These are phyloP conservation scores for Delphinella strobiligena DNA, from an alignment of 2,329 filamentous ascomycete genomes.

Conservation along the genomic window DNA sequence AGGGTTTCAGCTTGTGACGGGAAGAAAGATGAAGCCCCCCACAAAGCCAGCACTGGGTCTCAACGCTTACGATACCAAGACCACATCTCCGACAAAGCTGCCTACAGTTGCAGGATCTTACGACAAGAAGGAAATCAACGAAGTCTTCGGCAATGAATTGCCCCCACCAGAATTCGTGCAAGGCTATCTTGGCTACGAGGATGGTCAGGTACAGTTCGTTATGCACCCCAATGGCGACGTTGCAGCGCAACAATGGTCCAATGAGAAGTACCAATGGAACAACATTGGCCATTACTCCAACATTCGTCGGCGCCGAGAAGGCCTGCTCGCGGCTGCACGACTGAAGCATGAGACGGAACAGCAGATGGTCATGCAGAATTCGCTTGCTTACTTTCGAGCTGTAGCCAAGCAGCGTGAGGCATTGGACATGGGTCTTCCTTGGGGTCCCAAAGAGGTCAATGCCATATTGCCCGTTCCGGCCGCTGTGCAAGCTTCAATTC, in stretches of 20 bases:
- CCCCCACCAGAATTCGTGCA: conserved; percentile 29
- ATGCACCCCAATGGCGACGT: conserved; percentile 36
- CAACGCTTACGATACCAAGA: conserved; percentile 16
- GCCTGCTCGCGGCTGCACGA: conserved; percentile 29
- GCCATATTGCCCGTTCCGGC: conserved; percentile 13
- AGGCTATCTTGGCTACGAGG: conserved; percentile 18
- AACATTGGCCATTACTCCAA: conserved; percentile 34
- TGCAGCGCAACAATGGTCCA: conserved; percentile 35
- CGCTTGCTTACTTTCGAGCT: conserved; percentile 30
- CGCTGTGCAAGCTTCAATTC: neutral
- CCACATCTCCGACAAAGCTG: conserved; percentile 15
- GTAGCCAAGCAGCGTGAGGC: conserved; percentile 29
- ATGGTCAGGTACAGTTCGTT: conserved; percentile 34
- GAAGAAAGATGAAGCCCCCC: conserved; percentile 12
- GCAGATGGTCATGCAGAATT: conserved; percentile 22
- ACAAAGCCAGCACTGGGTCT: conserved; percentile 11
- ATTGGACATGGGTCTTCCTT: conserved; percentile 15
- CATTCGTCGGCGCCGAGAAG: conserved; percentile 29
- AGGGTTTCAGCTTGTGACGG: conserved; percentile 20
- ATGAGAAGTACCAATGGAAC: conserved; percentile 27
- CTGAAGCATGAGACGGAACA: conserved; percentile 23
- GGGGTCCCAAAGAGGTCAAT: conserved; percentile 20
- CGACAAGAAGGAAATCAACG: conserved; percentile 20
- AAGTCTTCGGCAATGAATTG: conserved; percentile 29
- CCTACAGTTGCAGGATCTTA: conserved; percentile 19